Evolutionary conservation across 768 basidiomycete genomes (phyloP).

Genomic region (Calvatia gigantea): DNA sequence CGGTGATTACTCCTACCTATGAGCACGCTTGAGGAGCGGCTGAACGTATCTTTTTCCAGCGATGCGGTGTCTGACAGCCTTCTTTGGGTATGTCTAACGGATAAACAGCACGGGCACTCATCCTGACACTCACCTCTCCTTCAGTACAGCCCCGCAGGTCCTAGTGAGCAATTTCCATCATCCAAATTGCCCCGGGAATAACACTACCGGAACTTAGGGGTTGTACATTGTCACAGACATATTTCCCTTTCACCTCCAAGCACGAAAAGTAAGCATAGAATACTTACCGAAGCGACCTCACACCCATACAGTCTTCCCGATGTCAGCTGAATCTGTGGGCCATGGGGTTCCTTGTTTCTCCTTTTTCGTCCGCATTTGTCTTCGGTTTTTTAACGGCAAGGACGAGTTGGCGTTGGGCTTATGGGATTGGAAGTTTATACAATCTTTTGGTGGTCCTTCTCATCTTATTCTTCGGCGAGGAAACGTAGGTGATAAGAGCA

Average conservation of each 20-base stretch:
- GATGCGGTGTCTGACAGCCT: slow-evolving; percentile 57
- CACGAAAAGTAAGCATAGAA: slow-evolving; percentile 47
- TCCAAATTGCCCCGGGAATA: not conserved
- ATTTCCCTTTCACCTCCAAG: slow-evolving; percentile 69
- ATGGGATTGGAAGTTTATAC: slow-evolving; percentile 64
- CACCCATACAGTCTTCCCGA: not conserved
- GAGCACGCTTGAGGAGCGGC: not conserved
- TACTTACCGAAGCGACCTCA: not conserved
- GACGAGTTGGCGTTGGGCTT: slow-evolving; percentile 62
- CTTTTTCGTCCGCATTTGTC: slow-evolving; percentile 60
- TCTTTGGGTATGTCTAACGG: slow-evolving; percentile 42
- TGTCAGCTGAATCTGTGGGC: slow-evolving; percentile 52
- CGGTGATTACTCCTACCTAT: slow-evolving; percentile 28
- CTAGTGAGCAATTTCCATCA: not conserved
- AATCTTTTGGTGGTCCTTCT: slow-evolving; percentile 48
- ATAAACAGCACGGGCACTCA: not conserved
- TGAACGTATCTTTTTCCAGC: slow-evolving; percentile 24
- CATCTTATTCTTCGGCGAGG: slow-evolving; percentile 59
- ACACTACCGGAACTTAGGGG: slow-evolving; percentile 32
- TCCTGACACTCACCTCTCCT: not conserved
- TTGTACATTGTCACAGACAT: slow-evolving; percentile 61
- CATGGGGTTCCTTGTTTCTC: slow-evolving; percentile 61
- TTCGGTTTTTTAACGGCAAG: slow-evolving; percentile 68
- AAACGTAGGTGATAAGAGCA: slow-evolving; percentile 46
- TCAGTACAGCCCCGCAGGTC: slow-evolving; percentile 9